Conservation (phyloP, 116 monocot species). For the Iris pallida region DNA sequence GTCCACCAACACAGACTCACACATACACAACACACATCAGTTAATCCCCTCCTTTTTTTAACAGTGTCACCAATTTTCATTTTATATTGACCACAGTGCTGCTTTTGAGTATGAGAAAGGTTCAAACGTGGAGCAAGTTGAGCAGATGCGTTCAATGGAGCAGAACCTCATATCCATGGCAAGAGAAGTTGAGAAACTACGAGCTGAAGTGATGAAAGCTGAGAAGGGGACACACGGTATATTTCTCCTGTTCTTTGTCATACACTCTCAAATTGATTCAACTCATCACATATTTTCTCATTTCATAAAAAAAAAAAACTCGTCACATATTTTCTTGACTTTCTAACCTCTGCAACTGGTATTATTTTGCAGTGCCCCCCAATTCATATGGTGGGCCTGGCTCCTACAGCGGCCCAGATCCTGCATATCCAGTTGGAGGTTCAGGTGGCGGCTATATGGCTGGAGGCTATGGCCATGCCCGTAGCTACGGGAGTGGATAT, state of each 20-base stretch:
- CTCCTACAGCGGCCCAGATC: neutral
- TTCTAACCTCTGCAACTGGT: neutral
- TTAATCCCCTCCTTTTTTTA: neutral
- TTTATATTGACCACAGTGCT: conserved; percentile 27
- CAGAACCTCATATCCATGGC: conserved; percentile 61
- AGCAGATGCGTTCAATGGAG: conserved; percentile 79
- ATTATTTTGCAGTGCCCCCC: neutral
- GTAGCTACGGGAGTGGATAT: neutral
- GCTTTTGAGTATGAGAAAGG: conserved; percentile 82
- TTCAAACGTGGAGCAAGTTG: conserved; percentile 66
- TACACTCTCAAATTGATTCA: neutral
- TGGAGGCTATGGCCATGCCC: conserved; percentile 10
- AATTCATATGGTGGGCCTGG: neutral
- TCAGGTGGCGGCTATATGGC: neutral
- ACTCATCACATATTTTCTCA: too few relatives aligned
- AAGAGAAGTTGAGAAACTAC: conserved; percentile 71
- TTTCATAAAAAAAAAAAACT: neutral
- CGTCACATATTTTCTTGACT: too few relatives aligned
- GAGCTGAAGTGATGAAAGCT: conserved; percentile 46
- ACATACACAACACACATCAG: too few relatives aligned
- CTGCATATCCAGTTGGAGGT: neutral
- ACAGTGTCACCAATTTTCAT: neutral
- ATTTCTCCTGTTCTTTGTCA: neutral
- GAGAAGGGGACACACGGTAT: conserved; percentile 48
- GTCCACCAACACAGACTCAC: too few relatives aligned